Conservation (phyloP, 2,329 filamentous ascomycete species). For the Pseudocercospora ulei region DNA sequence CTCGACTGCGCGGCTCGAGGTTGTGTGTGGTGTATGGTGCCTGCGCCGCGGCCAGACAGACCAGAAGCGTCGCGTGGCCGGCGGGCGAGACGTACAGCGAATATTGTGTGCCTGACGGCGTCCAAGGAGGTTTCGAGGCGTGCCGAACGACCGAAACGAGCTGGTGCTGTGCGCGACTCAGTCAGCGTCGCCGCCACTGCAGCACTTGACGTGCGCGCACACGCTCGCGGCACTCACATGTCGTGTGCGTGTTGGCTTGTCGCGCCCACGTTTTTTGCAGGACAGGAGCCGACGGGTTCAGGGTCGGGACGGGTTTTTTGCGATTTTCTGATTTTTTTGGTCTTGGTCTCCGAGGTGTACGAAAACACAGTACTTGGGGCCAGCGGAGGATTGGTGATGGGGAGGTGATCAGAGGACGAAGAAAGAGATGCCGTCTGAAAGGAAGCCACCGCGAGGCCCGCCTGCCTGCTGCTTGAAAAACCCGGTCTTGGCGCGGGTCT, state of each 20-base stretch:
- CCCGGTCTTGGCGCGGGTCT: too few relatives aligned
- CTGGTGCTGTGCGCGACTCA: neutral
- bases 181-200: constrained; percentile 6
- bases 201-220: neutral
- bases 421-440: constrained; percentile 4
- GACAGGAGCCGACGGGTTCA: constrained; percentile 20
- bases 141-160: constrained; percentile 1
- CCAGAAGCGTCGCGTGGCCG: constrained; percentile 8
- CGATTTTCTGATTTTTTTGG: constrained; percentile 37
- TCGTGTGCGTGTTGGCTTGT: constrained; percentile 7
- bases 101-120: constrained; percentile 2
- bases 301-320: constrained; percentile 28
- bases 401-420: constrained; percentile 6
- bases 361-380: constrained; percentile 14
- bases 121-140: constrained; percentile 3
- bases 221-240: neutral
- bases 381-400: constrained; percentile 13
- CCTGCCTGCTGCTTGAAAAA: constrained; percentile 3
- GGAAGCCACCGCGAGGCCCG: neutral
- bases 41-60: constrained; percentile 10
- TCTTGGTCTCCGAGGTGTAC: constrained; percentile 23
- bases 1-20: constrained; percentile 6
- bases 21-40: constrained; percentile 13
- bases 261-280: constrained; percentile 8
- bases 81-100: constrained; percentile 10